A percentile compares a stretch with the other conserved stretches of the same genome.
These are phyloP conservation scores for Cystoderma amianthinum DNA, from an alignment of 768 basidiomycete genomes.

Conservation along the genomic window DNA sequence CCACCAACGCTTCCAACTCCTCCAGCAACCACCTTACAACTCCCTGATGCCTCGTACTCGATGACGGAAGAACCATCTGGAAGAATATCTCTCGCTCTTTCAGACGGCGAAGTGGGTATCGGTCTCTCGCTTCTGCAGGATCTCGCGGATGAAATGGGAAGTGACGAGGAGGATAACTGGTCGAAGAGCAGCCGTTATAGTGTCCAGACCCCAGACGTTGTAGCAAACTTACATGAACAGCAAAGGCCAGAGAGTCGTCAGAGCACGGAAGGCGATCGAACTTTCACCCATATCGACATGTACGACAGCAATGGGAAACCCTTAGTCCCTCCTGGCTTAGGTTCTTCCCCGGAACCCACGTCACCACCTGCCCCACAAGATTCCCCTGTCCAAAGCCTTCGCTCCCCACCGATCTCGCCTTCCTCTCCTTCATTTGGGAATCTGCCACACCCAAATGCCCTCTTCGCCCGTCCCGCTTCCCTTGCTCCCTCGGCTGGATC, in stretches of 20 bases:
- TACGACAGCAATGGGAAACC: not conserved
- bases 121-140: conserved; percentile 60
- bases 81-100: conserved; percentile 28
- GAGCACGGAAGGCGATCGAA: not conserved
- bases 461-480: conserved; percentile 16
- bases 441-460: not conserved
- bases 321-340: not conserved
- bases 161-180: conserved; percentile 17
- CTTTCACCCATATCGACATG: not conserved
- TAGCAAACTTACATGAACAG: not conserved
- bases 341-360: not conserved
- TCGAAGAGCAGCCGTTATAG: conserved; percentile 2
- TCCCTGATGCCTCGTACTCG: conserved; percentile 11
- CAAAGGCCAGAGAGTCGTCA: not conserved
- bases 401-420: conserved; percentile 6
- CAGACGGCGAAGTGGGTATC: conserved; percentile 62
- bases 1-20: not conserved
- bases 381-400: not conserved
- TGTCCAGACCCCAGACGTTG: not conserved
- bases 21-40: not conserved
- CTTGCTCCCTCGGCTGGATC: conserved; percentile 17
- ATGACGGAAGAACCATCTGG: conserved; percentile 13
- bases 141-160: conserved; percentile 29
- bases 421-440: conserved; percentile 6
- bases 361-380: conserved; percentile 1